Percentiles rank a stretch among this genome's conserved stretches.
These are phyloP conservation scores for Candida silvicultrix DNA, from an alignment of 805 yeast species.

Conservation along the genomic window DNA sequence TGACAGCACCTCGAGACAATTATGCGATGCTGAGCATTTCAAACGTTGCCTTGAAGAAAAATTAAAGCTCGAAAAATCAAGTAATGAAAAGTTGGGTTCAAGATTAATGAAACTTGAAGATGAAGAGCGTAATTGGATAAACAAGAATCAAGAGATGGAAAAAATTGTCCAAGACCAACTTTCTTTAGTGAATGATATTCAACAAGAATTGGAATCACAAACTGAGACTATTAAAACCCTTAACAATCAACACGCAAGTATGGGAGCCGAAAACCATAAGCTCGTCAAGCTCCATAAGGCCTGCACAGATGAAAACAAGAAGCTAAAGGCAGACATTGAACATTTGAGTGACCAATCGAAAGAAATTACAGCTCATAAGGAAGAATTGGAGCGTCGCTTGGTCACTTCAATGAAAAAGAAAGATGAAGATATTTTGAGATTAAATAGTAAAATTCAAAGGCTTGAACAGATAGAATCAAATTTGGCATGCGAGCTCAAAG, in stretches of 20 bases:
- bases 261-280: neutral
- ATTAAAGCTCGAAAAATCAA: neutral
- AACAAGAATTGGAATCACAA: conserved; percentile 2
- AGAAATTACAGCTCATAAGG: too few relatives aligned
- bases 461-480: neutral
- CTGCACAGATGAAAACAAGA: neutral
- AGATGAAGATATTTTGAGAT: conserved; percentile 10
- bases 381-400: neutral
- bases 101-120: neutral
- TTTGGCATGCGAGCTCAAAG: conserved; percentile 2
- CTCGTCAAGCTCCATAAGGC: neutral
- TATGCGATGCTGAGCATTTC: neutral
- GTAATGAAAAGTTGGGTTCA: neutral
- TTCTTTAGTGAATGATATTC: conserved; percentile 3
- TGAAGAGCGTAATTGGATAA: neutral
- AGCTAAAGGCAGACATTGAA: neutral
- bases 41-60: neutral
- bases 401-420: conserved; percentile 4
- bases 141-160: conserved; percentile 1
- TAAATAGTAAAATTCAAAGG: conserved; percentile 3
- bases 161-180: conserved; percentile 1
- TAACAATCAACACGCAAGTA: neutral
- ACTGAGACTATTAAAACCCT: neutral
- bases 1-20: too few relatives aligned
- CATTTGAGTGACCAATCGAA: too few relatives aligned